These are phyloP conservation scores for Spiraea crenata DNA, from an alignment of 331 rosid species.

Conservation along the genomic window DNA sequence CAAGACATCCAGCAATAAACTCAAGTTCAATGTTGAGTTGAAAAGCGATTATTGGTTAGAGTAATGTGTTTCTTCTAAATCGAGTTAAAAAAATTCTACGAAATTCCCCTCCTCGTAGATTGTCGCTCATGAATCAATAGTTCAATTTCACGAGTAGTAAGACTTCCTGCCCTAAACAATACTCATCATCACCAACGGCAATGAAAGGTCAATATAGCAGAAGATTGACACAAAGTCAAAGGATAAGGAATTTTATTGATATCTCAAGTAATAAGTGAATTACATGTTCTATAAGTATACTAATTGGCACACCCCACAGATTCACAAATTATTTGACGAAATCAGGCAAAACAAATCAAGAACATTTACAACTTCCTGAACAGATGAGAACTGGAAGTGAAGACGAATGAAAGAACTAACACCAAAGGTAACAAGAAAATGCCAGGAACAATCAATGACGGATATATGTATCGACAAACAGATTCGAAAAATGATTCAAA, in stretches of 20 bases:
- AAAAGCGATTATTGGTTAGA: too few species aligned
- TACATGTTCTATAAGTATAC: background rate
- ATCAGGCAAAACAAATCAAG: conserved; percentile 18
- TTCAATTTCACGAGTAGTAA: background rate
- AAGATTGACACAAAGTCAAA: background rate
- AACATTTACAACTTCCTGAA: conserved; percentile 40
- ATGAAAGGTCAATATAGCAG: background rate
- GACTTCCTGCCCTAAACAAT: background rate
- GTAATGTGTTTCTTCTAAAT: too few species aligned
- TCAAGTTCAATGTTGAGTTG: background rate
- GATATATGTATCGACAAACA: conserved; percentile 14
- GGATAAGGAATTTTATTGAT: background rate
- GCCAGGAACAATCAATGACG: conserved; percentile 30
- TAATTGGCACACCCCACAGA: conserved; percentile 20
- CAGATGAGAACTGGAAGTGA: conserved; percentile 25
- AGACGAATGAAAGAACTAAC: background rate
- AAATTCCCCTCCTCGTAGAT: too few species aligned
- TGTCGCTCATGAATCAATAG: too few species aligned
- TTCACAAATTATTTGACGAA: conserved; percentile 32
- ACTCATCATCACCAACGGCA: background rate
- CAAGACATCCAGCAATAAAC: background rate
- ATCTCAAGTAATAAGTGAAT: conserved; percentile 9
- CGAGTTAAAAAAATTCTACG: too few species aligned
- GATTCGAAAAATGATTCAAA: conserved; percentile 4
- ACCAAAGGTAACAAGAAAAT: conserved; percentile 27